These are phyloP conservation scores for Vicia villosa DNA, from an alignment of 306 rosid genomes.

Conservation along the genomic window DNA sequence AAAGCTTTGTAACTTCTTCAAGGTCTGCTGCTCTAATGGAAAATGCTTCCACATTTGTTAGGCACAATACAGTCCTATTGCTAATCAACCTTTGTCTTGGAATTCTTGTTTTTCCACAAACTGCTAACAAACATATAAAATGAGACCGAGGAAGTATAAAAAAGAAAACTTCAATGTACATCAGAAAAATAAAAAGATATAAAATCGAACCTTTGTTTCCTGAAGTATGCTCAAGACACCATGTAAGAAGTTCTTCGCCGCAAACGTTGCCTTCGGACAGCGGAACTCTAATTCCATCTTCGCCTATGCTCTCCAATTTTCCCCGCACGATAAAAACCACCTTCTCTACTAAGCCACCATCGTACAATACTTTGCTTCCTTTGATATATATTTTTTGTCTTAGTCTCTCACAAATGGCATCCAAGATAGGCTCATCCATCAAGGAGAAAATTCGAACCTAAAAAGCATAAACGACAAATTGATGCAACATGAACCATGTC, in stretches of 20 bases:
- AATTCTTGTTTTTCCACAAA: constrained; percentile 52
- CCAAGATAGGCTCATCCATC: constrained; percentile 78
- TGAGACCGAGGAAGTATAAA: neutral
- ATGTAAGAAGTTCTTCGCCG: constrained; percentile 88
- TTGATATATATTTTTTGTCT: constrained; percentile 74
- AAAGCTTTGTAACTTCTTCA: constrained; percentile 82
- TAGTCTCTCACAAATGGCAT: constrained; percentile 75
- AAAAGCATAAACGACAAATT: neutral
- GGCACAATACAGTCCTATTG: constrained; percentile 68
- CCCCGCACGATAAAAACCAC: constrained; percentile 91
- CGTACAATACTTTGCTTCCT: constrained; percentile 65
- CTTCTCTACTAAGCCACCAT: constrained; percentile 72
- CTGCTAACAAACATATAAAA: constrained; percentile 31
- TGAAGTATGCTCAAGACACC: constrained; percentile 86
- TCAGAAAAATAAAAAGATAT: neutral
- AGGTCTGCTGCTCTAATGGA: constrained; percentile 76
- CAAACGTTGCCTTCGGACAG: constrained; percentile 78
- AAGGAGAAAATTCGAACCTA: constrained; percentile 81
- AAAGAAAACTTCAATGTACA: neutral
- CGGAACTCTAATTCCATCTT: constrained; percentile 59
- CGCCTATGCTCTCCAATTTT: constrained; percentile 69
- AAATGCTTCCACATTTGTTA: constrained; percentile 82
- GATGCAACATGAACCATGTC: neutral
- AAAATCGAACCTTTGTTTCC: constrained; percentile 58
- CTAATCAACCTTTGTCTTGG: constrained; percentile 70